These are phyloP conservation scores for Trichoderma cornu-damae DNA, from an alignment of 2,329 filamentous ascomycete species.

Conservation along the genomic window DNA sequence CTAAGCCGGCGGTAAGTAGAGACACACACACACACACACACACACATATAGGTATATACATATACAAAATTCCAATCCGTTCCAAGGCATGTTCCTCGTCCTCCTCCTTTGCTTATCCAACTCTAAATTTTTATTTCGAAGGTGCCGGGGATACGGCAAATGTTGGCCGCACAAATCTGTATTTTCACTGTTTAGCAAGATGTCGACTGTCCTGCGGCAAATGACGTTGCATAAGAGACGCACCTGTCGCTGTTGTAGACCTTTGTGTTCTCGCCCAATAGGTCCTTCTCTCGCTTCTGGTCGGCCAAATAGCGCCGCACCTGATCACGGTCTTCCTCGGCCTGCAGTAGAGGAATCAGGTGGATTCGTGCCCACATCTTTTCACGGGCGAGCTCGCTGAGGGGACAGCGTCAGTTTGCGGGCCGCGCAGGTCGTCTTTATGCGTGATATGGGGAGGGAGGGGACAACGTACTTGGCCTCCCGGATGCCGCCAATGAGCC, in stretches of 20 bases:
- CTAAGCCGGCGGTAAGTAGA: background rate
- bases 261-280: constrained; percentile 77
- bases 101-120: background rate
- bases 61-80: constrained; percentile 18
- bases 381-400: constrained; percentile 85
- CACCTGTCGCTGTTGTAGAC: constrained; percentile 88
- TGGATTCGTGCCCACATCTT: constrained; percentile 98
- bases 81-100: background rate
- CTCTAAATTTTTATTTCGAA: constrained; percentile 49
- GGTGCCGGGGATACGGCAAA: constrained; percentile 66
- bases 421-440: background rate
- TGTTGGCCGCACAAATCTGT: constrained; percentile 75
- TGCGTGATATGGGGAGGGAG: background rate
- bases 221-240: constrained; percentile 28
- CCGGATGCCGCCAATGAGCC: constrained; percentile 72
- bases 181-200: background rate
- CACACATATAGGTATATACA: constrained; percentile 16
- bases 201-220: background rate
- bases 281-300: constrained; percentile 81
- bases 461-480: constrained; percentile 74
- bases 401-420: background rate
- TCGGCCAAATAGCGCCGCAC: constrained; percentile 82
- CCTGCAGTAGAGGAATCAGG: constrained; percentile 87
- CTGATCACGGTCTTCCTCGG: constrained; percentile 93
- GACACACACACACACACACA: constrained; percentile 19